Percentiles rank a stretch among this genome's conserved stretches.
These are phyloP conservation scores for Blastobotrys illinoisensis DNA, from an alignment of 1,139 yeast genomes.

Conservation along the genomic window DNA sequence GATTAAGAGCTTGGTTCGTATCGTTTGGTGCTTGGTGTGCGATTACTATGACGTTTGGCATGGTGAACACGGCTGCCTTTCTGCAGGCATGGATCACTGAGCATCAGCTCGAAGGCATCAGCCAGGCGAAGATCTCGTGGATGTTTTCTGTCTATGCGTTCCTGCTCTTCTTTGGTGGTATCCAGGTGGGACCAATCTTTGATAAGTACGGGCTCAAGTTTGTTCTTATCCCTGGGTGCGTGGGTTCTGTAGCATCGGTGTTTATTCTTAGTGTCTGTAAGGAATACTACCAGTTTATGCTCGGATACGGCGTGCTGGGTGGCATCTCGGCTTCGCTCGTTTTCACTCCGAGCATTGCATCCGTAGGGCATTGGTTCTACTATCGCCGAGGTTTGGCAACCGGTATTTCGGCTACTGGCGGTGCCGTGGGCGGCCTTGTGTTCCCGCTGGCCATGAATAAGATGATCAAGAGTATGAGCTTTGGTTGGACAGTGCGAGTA, in stretches of 20 bases:
- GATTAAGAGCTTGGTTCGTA: slow-evolving; percentile 37
- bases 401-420: slow-evolving; percentile 57
- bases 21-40: slow-evolving; percentile 59
- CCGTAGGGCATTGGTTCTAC: slow-evolving; percentile 58
- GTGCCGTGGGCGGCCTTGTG: slow-evolving; percentile 56
- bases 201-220: slow-evolving; percentile 39
- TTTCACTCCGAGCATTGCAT: slow-evolving; percentile 55
- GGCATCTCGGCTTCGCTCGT: slow-evolving; percentile 56
- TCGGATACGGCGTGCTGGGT: slow-evolving; percentile 50
- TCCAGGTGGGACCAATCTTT: slow-evolving; percentile 56
- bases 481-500: slow-evolving; percentile 56
- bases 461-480: slow-evolving; percentile 46
- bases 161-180: slow-evolving; percentile 52
- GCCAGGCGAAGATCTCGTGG: slow-evolving; percentile 53
- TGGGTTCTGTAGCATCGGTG: slow-evolving; percentile 44
- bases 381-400: slow-evolving; percentile 50
- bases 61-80: slow-evolving; percentile 55
- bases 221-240: slow-evolving; percentile 40
- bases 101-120: slow-evolving; percentile 42
- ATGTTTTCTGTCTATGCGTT: slow-evolving; percentile 55
- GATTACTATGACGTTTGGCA: slow-evolving; percentile 54
- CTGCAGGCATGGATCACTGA: slow-evolving; percentile 52
- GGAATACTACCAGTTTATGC: slow-evolving; percentile 51
- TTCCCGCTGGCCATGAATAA: slow-evolving; percentile 52
- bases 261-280: slow-evolving; percentile 50